These are phyloP conservation scores for Claviceps capensis DNA, from an alignment of 2,329 filamentous ascomycete species.

Conservation along the genomic window DNA sequence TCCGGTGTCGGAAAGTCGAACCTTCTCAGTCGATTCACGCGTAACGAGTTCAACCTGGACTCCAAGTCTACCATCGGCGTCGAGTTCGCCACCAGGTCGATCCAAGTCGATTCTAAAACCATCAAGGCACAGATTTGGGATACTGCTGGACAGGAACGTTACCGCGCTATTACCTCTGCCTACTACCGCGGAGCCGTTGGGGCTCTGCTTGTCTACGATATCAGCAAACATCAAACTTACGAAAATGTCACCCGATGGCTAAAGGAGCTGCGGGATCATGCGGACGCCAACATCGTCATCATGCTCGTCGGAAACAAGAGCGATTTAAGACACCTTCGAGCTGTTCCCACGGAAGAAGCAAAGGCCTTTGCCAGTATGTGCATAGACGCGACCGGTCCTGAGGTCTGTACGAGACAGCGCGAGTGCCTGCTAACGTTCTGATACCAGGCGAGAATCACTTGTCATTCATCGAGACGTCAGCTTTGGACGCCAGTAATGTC, in stretches of 20 bases:
- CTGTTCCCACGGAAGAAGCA: slow-evolving; percentile 93
- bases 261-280: slow-evolving; percentile 96
- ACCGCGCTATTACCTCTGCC: slow-evolving; percentile 96
- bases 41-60: slow-evolving; percentile 99
- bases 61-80: slow-evolving; percentile 99
- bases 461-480: slow-evolving; percentile 98
- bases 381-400: background rate
- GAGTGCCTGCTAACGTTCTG: slow-evolving; percentile 3
- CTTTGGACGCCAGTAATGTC: slow-evolving; percentile 96
- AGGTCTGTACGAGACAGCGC: too few relatives aligned
- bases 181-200: slow-evolving; percentile 98
- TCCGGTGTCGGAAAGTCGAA: slow-evolving; percentile 99
- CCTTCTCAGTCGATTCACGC: slow-evolving; percentile 96
- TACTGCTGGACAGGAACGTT: slow-evolving; percentile 96
- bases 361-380: slow-evolving; percentile 88
- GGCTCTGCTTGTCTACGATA: slow-evolving; percentile 96
- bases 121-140: slow-evolving; percentile 99
- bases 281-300: slow-evolving; percentile 97
- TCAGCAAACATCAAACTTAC: slow-evolving; percentile 98
- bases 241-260: slow-evolving; percentile 98
- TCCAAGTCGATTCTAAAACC: slow-evolving; percentile 98
- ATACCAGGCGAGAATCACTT: slow-evolving; percentile 81
- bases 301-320: slow-evolving; percentile 99
- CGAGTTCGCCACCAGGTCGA: slow-evolving; percentile 96
- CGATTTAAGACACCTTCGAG: slow-evolving; percentile 96